These are phyloP conservation scores for Umbilicus rupestris DNA, from an alignment of 164 flowering plant genomes.

Conservation along the genomic window DNA sequence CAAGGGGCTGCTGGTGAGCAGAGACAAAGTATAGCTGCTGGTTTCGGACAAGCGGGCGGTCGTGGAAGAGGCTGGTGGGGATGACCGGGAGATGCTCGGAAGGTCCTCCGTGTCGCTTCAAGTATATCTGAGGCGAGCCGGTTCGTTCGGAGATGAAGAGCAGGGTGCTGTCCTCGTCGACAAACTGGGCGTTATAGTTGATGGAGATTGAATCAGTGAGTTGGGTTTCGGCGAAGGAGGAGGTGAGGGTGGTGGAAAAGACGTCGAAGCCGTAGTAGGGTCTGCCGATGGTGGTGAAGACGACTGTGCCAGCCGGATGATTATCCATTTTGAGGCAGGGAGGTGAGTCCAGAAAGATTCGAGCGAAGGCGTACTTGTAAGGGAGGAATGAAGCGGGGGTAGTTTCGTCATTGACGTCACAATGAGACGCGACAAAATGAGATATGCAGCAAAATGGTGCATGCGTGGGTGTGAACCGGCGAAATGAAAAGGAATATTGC, in stretches of 20 bases:
- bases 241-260: conserved; percentile 32
- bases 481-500: too few relatives aligned
- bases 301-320: conserved; percentile 38
- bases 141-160: conserved; percentile 62
- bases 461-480: too few relatives aligned
- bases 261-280: conserved; percentile 68
- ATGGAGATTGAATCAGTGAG: conserved; percentile 66
- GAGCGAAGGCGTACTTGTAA: too few relatives aligned
- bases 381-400: too few relatives aligned
- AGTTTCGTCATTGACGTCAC: too few relatives aligned
- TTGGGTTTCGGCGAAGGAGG: conserved; percentile 25
- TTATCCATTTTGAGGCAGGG: neutral
- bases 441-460: too few relatives aligned
- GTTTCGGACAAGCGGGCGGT: conserved; percentile 51
- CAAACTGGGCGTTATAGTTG: conserved; percentile 63
- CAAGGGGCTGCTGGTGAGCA: conserved; percentile 54
- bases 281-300: conserved; percentile 57
- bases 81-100: conserved; percentile 28
- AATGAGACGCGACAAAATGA: too few relatives aligned
- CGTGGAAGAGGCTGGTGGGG: conserved; percentile 47
- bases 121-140: conserved; percentile 41
- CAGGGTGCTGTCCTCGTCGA: conserved; percentile 30
- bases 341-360: neutral
- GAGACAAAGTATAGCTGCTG: conserved; percentile 48
- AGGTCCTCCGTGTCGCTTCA: conserved; percentile 14